Base-by-base conservation (phyloP, 192 early-diverging fungal genomes). In the Coemansia sp. region DNA sequence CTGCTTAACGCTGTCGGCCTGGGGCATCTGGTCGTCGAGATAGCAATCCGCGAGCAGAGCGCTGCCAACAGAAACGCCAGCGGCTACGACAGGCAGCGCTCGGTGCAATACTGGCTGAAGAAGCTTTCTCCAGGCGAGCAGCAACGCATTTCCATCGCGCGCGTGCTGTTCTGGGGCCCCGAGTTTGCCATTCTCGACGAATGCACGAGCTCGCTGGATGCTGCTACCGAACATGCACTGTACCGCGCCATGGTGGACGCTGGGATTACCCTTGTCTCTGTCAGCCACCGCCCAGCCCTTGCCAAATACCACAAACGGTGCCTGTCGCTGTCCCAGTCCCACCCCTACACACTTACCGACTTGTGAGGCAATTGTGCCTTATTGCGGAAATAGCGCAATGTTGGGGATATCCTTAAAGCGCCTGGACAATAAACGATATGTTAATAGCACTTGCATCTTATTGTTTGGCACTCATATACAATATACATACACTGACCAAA, bases 261-360 rank as follows among this genome's bases (percentile, higher is more conserved):
- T 3, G 89, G 87, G 2, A 91, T 96, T 62, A 94, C 95, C 1
- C 73, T 94, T 8, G 87, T 98, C n/a, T 93, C 94, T 13, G 90
- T 99, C 23, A 91, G 90, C 5, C 97, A 99, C 63, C 86, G 92
- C 43, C 68, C 80, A 9, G 65, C 66, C 14, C 61, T 90, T 45
- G 64, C 71, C 22, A 74, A 66, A 17, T 86, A 83, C 63, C 90
- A 91, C 68, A 61, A 59, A 0, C 58, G 53, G 5, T 57, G 58
- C 4, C 67, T 90, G 40, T 42, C 61, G 10, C 59, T 89, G 15
- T 65, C 79, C 62, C 71, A 67, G 11, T 43, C 75, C 13, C 80
- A 81, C 41, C 48, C 65, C 48, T 72, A 80, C 34, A 35, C 63
- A 10, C 41, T 74, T 11, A 50, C 22, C 9, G 57, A 60, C 38